A percentile compares a stretch with the other conserved stretches of the same genome.
These are phyloP conservation scores for Cucurbita moschata DNA, from an alignment of 306 rosid genomes.

Conservation along the genomic window DNA sequence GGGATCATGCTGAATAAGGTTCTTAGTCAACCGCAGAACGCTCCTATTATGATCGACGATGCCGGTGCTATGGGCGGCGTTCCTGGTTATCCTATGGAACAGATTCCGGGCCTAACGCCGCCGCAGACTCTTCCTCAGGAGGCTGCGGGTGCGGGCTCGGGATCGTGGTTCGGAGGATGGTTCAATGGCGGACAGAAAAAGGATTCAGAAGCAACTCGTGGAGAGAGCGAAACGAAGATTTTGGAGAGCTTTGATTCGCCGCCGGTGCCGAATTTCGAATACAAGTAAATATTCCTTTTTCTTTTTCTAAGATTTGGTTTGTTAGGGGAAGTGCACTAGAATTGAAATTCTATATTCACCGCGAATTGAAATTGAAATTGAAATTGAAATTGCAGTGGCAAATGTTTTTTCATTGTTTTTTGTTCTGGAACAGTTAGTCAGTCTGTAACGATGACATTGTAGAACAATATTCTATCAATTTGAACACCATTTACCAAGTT, in stretches of 20 bases:
- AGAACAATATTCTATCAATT: neutral
- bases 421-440: neutral
- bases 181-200: conserved; percentile 34
- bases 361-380: neutral
- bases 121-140: conserved; percentile 8
- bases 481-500: neutral
- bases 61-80: conserved; percentile 19
- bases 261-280: conserved; percentile 69
- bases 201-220: conserved; percentile 14
- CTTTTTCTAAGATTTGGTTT: neutral
- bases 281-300: conserved; percentile 33
- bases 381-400: neutral
- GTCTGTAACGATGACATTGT: neutral
- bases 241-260: conserved; percentile 95
- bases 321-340: neutral
- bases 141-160: conserved; percentile 5
- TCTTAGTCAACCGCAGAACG: conserved; percentile 44
- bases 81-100: conserved; percentile 18
- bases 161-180: conserved; percentile 43
- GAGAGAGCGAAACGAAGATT: conserved; percentile 69
- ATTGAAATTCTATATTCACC: neutral
- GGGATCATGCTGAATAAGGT: conserved; percentile 71
- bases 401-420: neutral
- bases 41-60: conserved; percentile 49
- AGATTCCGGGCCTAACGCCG: conserved; percentile 16